These are phyloP conservation scores for Melastoma malabathricum DNA, from an alignment of 345 rosid genomes.

Conservation along the genomic window DNA sequence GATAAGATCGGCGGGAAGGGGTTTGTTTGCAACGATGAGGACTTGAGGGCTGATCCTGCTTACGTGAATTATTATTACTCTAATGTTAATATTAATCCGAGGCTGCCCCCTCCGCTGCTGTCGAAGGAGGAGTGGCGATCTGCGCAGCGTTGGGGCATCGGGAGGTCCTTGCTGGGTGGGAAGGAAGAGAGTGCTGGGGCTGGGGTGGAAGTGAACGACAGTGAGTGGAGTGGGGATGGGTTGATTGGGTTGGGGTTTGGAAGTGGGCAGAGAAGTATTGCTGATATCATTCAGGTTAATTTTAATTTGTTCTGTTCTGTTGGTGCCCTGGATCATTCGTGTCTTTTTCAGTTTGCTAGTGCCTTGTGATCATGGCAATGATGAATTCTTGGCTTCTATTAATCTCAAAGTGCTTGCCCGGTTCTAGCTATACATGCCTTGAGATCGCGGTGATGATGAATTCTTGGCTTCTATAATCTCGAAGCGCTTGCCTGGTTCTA, in stretches of 20 bases:
- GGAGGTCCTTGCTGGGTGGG: conserved; percentile 13
- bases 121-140: conserved; percentile 81
- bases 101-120: conserved; percentile 76
- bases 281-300: conserved; percentile 81
- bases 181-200: conserved; percentile 36
- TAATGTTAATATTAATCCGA: conserved; percentile 69
- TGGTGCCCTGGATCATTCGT: conserved; percentile 7
- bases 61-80: conserved; percentile 65
- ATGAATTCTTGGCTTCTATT: no score
- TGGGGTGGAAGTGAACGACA: conserved; percentile 21
- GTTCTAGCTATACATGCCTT: no score
- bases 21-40: conserved; percentile 39
- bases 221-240: conserved; percentile 85
- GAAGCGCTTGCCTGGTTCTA: no score
- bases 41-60: conserved; percentile 71
- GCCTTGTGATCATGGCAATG: no score
- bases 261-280: conserved; percentile 61
- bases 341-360: not conserved
- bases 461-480: no score
- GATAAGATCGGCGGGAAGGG: conserved; percentile 18
- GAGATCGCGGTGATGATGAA: no score
- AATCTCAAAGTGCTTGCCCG: no score
- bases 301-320: conserved; percentile 3
- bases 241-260: conserved; percentile 65
- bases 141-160: conserved; percentile 47